These are phyloP conservation scores for Fusarium sp. DNA, from an alignment of 2,329 filamentous ascomycete genomes.

Conservation along the genomic window DNA sequence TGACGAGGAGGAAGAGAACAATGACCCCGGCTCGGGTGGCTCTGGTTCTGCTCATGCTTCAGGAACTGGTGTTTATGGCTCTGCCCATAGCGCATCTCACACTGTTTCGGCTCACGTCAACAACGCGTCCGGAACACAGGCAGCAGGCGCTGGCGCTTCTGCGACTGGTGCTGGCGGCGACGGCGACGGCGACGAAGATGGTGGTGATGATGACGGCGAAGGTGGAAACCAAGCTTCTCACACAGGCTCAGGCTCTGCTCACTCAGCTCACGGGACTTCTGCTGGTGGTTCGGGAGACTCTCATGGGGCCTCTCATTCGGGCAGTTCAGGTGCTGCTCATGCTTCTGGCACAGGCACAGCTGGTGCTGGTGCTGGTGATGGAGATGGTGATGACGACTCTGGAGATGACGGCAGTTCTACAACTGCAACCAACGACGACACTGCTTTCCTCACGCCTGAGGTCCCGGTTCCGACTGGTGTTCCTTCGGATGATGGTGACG, in stretches of 20 bases:
- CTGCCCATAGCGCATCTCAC: not conserved
- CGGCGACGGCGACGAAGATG: not conserved
- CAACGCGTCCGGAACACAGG: not conserved
- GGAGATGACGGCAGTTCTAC: not conserved
- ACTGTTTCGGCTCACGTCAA: not conserved
- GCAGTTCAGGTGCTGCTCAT: not conserved
- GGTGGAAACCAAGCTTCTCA: not conserved
- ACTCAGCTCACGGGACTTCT: not conserved
- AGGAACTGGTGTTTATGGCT: not conserved
- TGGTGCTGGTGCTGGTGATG: not conserved
- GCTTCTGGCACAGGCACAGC: not conserved
- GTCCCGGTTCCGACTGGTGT: not conserved
- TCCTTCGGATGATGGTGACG: not conserved
- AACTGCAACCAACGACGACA: not conserved
- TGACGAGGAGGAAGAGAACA: not conserved
- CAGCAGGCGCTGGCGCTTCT: not conserved
- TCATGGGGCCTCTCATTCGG: not conserved
- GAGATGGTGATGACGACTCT: not conserved
- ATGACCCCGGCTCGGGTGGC: not conserved
- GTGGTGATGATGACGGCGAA: not conserved
- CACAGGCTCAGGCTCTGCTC: not conserved
- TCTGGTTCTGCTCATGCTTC: not conserved
- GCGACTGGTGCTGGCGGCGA: not conserved
- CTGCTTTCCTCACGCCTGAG: not conserved
- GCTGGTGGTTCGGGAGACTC: not conserved